phyloP scores from a whole-genome alignment of 2,329 filamentous ascomycete genomes.

The Herpomyces periplanetae region DNA sequence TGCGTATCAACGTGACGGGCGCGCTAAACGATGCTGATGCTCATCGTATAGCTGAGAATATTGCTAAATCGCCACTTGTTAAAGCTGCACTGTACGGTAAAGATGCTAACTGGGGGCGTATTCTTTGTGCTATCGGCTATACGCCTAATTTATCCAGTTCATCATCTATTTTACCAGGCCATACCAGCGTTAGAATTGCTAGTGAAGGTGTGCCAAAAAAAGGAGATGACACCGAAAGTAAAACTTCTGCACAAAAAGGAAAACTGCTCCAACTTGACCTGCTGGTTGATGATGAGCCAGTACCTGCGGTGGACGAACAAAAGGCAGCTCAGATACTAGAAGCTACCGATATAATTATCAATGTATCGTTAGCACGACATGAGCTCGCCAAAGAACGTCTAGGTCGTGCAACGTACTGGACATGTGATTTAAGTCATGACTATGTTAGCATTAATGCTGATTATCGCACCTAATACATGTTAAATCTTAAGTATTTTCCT shows the following conservation, averaged over 20 bases:
- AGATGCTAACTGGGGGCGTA: slow-evolving; percentile 93
- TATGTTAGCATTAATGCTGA: slow-evolving; percentile 31
- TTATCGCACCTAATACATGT: slow-evolving; percentile 22
- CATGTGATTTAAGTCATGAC: slow-evolving; percentile 54
- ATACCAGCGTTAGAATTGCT: slow-evolving; percentile 5
- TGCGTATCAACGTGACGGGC: slow-evolving; percentile 50
- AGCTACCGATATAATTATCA: slow-evolving; percentile 36
- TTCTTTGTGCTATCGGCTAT: slow-evolving; percentile 76
- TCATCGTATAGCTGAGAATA: slow-evolving; percentile 41
- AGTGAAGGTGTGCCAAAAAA: slow-evolving; percentile 11
- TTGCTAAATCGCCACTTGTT: slow-evolving; percentile 63
- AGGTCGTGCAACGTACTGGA: slow-evolving; percentile 48
- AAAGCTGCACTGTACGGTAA: slow-evolving; percentile 91
- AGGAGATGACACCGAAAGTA: slow-evolving; percentile 10
- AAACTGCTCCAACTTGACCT: slow-evolving; percentile 28
- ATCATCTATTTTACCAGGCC: slow-evolving; percentile 15
- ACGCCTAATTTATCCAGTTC: slow-evolving; percentile 17
- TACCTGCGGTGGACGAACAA: slow-evolving; percentile 26
- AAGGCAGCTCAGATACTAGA: slow-evolving; percentile 38
- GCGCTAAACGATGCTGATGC: slow-evolving; percentile 27
- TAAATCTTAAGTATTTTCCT: no score
- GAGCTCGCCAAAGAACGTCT: slow-evolving; percentile 14
- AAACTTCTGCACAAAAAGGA: no score
- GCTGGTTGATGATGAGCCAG: slow-evolving; percentile 37
- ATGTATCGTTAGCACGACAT: slow-evolving; percentile 28